Evolutionary conservation across 352 stramenopile genomes (phyloP), one percentile per base, ranked within the genome.

Genomic region (Aphanomyces astaci): DNA sequence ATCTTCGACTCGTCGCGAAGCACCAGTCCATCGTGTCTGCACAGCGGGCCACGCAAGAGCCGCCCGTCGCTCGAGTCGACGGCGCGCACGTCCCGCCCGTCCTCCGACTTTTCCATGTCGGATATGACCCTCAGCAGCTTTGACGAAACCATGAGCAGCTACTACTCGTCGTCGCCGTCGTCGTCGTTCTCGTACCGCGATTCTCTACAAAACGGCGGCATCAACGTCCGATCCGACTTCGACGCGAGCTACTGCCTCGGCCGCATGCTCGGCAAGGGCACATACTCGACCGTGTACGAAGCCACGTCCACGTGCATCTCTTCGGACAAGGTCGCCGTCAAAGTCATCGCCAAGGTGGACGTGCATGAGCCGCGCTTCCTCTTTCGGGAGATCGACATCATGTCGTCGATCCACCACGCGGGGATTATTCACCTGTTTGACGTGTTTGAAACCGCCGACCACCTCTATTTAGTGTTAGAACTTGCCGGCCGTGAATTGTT

Each of bases 341-440:
- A 93, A 75, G 87, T 93, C 33, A 88, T 93, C 39, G 84, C 91
- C 78, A 93, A 93, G 75, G 72, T 78, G 22, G 80, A 90, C 73
- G 90, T 90, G 78, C 79, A 88, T 46, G 82, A 90, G 53, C 66
- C 88, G 46, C 81, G 84, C 19, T 94, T 94, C 53, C 74, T 94
- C 40, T 90, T 89, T 72, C 82, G 86, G 27, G 86, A 95, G 71
- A 76, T 92, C n/a, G 84, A 92, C 73, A 92, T 95, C 72, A 88
- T 95, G 81, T 86, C 84, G 68, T 78, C 57, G 0, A 59, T 95
- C 27, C 74, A 76, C 19, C 84, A 95, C 68, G 80, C 89, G 27
- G 84, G 84, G 24, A 78, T 95, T 22, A 83, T 92, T 40, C 81
- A 86, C 17, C 75, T 95, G 27, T 45, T 90, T n/a, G 84, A 85